These are phyloP conservation scores for Pythium sp. DNA, from an alignment of 352 stramenopile genomes.

Conservation along the genomic window DNA sequence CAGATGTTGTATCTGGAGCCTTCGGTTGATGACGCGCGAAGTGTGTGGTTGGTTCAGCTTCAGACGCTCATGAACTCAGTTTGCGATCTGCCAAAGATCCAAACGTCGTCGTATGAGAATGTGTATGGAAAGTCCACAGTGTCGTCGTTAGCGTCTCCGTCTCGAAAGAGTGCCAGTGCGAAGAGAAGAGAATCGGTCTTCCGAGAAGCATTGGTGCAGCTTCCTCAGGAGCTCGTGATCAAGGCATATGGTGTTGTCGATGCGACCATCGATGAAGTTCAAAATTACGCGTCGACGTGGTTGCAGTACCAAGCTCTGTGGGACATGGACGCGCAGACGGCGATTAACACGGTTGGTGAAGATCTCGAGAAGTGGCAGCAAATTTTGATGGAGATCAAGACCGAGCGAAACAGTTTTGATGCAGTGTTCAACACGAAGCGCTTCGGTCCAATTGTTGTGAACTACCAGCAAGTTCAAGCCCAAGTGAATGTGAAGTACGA, in stretches of 20 bases:
- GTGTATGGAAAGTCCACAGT: constrained; percentile 74
- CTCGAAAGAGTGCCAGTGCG: constrained; percentile 52
- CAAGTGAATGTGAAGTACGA: constrained; percentile 99
- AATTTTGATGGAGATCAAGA: constrained; percentile 96
- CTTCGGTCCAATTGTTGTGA: constrained; percentile 89
- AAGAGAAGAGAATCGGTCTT: constrained; percentile 69
- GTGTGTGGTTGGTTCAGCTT: constrained; percentile 88
- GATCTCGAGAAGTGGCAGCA: constrained; percentile 97
- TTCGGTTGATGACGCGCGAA: constrained; percentile 91
- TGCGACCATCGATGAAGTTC: constrained; percentile 75
- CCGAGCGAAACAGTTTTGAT: constrained; percentile 95
- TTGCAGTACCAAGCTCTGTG: constrained; percentile 98
- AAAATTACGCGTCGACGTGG: constrained; percentile 95
- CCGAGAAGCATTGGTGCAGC: constrained; percentile 57
- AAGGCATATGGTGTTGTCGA: constrained; percentile 79
- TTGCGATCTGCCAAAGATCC: constrained; percentile 90
- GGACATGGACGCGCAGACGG: constrained; percentile 96
- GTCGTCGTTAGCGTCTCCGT: constrained; percentile 54
- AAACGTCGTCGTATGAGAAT: constrained; percentile 86
- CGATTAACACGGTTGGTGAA: constrained; percentile 90
- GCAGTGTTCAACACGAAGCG: constrained; percentile 82
- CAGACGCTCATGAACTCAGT: constrained; percentile 94
- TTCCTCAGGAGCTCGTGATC: constrained; percentile 66
- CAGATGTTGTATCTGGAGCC: constrained; percentile 96
- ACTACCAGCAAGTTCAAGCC: constrained; percentile 91